These are phyloP conservation scores for Apiospora malaysiana DNA, from an alignment of 2,329 filamentous ascomycete species.

Conservation along the genomic window DNA sequence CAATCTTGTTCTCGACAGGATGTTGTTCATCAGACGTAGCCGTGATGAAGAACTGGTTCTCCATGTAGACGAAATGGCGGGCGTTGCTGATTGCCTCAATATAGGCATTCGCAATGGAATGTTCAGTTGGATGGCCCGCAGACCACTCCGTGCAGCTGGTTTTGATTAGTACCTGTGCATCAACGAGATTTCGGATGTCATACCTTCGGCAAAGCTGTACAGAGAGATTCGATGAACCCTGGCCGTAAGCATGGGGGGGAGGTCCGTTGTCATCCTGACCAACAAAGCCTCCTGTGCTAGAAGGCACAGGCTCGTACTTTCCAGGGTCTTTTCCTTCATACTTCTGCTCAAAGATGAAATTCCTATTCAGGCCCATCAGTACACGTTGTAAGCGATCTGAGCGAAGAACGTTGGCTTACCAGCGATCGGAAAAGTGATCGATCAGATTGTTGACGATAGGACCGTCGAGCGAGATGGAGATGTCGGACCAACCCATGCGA, in stretches of 20 bases:
- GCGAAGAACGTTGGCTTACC: conserved; percentile 51
- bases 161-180: conserved; percentile 19
- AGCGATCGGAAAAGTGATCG: conserved; percentile 82
- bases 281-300: conserved; percentile 29
- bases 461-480: conserved; percentile 77
- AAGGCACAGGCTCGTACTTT: conserved; percentile 51
- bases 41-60: conserved; percentile 91
- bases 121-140: conserved; percentile 59
- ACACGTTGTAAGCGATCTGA: conserved; percentile 21
- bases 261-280: conserved; percentile 27
- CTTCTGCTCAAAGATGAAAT: conserved; percentile 86
- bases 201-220: conserved; percentile 60
- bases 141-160: conserved; percentile 58
- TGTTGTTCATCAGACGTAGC: conserved; percentile 73
- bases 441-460: conserved; percentile 77
- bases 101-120: conserved; percentile 89
- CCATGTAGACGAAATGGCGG: conserved; percentile 78
- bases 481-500: conserved; percentile 92
- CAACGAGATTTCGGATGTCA: background rate
- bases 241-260: background rate
- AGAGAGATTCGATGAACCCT: background rate
- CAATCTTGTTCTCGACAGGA: conserved; percentile 79
- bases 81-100: conserved; percentile 72
- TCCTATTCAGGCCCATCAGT: conserved; percentile 50
- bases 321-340: conserved; percentile 63